Evolutionary conservation across 148 eudicot species (phyloP).

Genomic region (Silene latifolia): DNA sequence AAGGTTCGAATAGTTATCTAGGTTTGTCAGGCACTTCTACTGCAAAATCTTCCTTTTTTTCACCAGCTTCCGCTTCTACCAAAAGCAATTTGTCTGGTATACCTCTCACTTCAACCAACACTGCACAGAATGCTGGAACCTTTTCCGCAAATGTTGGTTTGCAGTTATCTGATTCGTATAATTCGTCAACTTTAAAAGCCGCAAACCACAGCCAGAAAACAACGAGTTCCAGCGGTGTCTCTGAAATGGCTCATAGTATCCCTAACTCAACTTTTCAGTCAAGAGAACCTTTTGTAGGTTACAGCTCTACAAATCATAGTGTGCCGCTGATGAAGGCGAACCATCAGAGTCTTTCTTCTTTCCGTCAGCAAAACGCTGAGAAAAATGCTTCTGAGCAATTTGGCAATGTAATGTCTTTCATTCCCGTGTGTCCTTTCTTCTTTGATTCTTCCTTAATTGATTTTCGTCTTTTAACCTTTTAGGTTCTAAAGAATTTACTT

Average conservation of each 20-base stretch:
- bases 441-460: neutral
- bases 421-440: constrained; percentile 1
- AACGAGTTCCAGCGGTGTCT: constrained; percentile 20
- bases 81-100: constrained; percentile 17
- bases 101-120: constrained; percentile 9
- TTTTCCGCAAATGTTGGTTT: constrained; percentile 23
- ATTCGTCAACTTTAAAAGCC: constrained; percentile 28
- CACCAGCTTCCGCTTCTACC: constrained; percentile 23
- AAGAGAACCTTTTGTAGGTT: constrained; percentile 27
- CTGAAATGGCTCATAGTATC: constrained; percentile 23
- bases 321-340: constrained; percentile 30
- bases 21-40: constrained; percentile 19
- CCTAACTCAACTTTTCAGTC: constrained; percentile 30
- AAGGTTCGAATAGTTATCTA: constrained; percentile 22
- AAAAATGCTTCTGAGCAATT: constrained; percentile 50
- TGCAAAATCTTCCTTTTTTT: constrained; percentile 22
- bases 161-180: constrained; percentile 24
- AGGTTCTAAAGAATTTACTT: neutral
- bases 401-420: constrained; percentile 46
- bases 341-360: constrained; percentile 29
- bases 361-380: constrained; percentile 40
- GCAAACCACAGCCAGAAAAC: constrained; percentile 25
- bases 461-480: neutral
- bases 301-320: constrained; percentile 29
- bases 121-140: constrained; percentile 23